Conservation (phyloP, 2,329 filamentous ascomycete genomes). For the Diatrype stigma region DNA sequence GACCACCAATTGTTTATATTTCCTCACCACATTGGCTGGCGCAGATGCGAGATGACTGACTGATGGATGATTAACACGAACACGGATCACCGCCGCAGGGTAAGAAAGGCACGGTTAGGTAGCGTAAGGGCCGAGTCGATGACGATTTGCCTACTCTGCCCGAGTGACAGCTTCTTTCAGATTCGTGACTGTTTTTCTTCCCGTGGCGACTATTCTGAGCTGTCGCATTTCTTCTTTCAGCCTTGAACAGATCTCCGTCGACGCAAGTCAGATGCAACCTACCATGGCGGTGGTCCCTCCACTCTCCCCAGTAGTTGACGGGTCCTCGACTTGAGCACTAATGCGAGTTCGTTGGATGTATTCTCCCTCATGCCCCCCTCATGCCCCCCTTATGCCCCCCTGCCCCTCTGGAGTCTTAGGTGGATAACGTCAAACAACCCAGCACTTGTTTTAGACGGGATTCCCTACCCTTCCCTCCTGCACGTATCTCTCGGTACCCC, state of each 20-base stretch:
- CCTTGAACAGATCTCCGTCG: slow-evolving; percentile 25
- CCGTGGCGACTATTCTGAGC: slow-evolving; percentile 8
- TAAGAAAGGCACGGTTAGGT: not conserved
- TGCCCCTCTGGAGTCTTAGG: not conserved
- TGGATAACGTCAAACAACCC: not conserved
- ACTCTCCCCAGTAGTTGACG: not conserved
- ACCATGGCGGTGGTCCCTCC: slow-evolving; percentile 1
- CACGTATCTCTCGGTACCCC: not conserved
- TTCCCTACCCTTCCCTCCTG: not conserved
- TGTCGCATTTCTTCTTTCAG: slow-evolving; percentile 25
- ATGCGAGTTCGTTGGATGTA: not conserved
- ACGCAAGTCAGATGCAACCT: slow-evolving; percentile 26
- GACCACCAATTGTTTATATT: not conserved
- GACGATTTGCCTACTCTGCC: no score
- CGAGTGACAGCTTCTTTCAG: slow-evolving; percentile 3
- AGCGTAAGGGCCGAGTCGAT: no score
- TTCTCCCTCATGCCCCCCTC: not conserved
- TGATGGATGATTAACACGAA: slow-evolving; percentile 1
- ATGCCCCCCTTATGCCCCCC: not conserved
- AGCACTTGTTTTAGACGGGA: not conserved
- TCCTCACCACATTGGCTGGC: not conserved
- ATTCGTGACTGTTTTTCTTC: slow-evolving; percentile 7
- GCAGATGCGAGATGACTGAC: not conserved
- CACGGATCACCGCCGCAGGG: not conserved
- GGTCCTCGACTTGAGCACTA: not conserved